Percentiles rank a stretch among this genome's conserved stretches.
Conservation (phyloP, 768 basidiomycete species). For the Hydnomerulius pinastri region DNA sequence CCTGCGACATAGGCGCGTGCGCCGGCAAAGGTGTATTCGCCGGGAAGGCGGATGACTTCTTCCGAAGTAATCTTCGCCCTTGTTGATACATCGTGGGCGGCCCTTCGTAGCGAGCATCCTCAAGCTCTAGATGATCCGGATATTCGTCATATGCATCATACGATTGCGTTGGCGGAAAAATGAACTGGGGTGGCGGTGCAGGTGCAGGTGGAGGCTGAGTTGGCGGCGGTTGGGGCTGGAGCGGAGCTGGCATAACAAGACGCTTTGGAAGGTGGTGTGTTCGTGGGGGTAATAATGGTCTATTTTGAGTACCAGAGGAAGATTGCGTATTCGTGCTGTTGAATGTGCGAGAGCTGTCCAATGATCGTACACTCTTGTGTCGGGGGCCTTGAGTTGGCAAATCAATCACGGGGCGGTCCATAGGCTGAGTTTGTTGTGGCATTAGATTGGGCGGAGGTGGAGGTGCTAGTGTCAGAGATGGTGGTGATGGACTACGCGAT, state of each 20-base stretch:
- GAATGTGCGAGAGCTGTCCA: constrained; percentile 8
- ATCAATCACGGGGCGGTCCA: background rate
- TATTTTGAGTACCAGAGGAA: constrained; percentile 8
- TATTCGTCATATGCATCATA: constrained; percentile 6
- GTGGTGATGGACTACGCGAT: constrained; percentile 7
- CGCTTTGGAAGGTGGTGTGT: constrained; percentile 55
- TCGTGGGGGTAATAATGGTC: constrained; percentile 17
- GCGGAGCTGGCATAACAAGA: constrained; percentile 74
- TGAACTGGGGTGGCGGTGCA: constrained; percentile 14
- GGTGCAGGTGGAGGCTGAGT: constrained; percentile 7
- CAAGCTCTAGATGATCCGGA: constrained; percentile 5
- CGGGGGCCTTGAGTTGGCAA: constrained; percentile 1
- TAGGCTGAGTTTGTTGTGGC: constrained; percentile 4
- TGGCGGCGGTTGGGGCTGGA: constrained; percentile 41
- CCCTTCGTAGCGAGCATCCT: constrained; percentile 6
- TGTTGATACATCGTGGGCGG: constrained; percentile 8
- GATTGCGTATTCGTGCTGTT: constrained; percentile 4
- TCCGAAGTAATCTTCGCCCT: constrained; percentile 24
- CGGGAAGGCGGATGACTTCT: constrained; percentile 25
- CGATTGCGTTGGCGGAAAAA: constrained; percentile 7
- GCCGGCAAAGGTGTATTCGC: constrained; percentile 27
- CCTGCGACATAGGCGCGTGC: constrained; percentile 18
- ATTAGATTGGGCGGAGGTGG: constrained; percentile 3
- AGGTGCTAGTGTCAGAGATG: constrained; percentile 8
- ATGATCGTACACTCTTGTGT: constrained; percentile 11